A percentile compares a stretch with the other conserved stretches of the same genome.
Evolutionary conservation across 2,329 filamentous ascomycete genomes (phyloP).

Genomic region (Cladophialophora immunda): DNA sequence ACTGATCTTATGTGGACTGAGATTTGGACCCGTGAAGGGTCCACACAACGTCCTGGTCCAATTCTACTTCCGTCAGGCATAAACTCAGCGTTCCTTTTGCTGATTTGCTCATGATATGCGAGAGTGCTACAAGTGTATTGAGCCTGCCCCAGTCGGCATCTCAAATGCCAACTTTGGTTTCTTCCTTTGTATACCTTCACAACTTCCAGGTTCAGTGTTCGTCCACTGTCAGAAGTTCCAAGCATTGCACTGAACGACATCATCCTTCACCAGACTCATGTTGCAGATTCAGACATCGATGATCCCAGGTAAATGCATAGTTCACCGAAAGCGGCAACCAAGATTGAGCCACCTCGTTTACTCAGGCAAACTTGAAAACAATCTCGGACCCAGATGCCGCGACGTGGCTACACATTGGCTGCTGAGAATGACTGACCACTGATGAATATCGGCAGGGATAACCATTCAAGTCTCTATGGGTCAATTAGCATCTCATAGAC

Average conservation of each 20-base stretch:
- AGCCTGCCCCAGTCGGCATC: conserved; percentile 23
- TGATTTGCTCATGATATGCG: not conserved
- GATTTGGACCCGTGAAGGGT: no score
- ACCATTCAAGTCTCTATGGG: not conserved
- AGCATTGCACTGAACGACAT: conserved; percentile 66
- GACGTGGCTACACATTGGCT: conserved; percentile 67
- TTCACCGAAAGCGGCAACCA: conserved; percentile 69
- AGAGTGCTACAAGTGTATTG: not conserved
- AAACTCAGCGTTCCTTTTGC: not conserved
- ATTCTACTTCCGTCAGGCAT: not conserved
- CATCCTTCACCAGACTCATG: conserved; percentile 71
- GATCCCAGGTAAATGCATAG: conserved; percentile 74
- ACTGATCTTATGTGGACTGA: no score
- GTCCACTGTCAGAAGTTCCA: conserved; percentile 22
- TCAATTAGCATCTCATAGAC: not conserved
- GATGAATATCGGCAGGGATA: conserved; percentile 6
- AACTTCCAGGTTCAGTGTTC: conserved; percentile 20
- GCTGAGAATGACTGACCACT: conserved; percentile 52
- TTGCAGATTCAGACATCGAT: conserved; percentile 73
- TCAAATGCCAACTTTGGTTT: conserved; percentile 13
- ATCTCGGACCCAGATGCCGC: conserved; percentile 48
- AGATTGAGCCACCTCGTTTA: conserved; percentile 74
- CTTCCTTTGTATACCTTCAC: conserved; percentile 14
- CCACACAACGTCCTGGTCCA: not conserved
- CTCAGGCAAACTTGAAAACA: conserved; percentile 75